phyloP scores from a whole-genome alignment of 78 protist species.

The Dictyostelium purpureum region DNA sequence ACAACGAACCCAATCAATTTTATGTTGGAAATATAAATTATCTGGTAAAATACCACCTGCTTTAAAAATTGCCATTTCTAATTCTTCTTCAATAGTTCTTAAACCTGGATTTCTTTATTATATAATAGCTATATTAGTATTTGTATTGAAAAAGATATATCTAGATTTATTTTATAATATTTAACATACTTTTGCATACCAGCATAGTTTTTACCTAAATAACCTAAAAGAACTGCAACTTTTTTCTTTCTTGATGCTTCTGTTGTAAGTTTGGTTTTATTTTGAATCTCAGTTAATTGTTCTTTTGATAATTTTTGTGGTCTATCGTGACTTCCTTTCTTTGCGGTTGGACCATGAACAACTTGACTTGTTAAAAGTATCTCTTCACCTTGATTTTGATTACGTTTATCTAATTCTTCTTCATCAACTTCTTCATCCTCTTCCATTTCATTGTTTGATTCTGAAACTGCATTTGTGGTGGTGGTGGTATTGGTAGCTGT shows the following conservation, averaged over 20 bases:
- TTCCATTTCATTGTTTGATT: neutral
- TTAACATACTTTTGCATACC: conserved; percentile 77
- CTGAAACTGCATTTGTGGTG: neutral
- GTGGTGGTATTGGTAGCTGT: too few relatives aligned
- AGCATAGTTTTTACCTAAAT: conserved; percentile 52
- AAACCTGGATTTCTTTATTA: conserved; percentile 62
- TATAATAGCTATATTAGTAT: neutral
- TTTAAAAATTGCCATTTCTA: conserved; percentile 70
- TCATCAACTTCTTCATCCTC: conserved; percentile 50
- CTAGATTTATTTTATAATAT: too few relatives aligned
- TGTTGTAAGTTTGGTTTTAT: conserved; percentile 35
- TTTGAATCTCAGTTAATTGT: conserved; percentile 20
- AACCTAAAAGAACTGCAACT: conserved; percentile 59
- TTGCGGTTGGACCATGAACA: neutral
- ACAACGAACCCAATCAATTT: conserved; percentile 80
- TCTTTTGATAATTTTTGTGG: conserved; percentile 44
- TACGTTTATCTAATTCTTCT: conserved; percentile 17
- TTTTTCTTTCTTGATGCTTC: conserved; percentile 67
- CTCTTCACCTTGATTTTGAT: neutral
- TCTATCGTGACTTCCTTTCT: neutral
- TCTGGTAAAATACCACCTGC: conserved; percentile 77
- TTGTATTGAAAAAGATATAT: neutral
- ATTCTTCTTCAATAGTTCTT: conserved; percentile 72
- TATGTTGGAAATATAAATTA: conserved; percentile 41
- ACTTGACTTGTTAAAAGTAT: neutral